These are phyloP conservation scores for Boletus patriciae DNA, from an alignment of 768 basidiomycete genomes.

Conservation along the genomic window DNA sequence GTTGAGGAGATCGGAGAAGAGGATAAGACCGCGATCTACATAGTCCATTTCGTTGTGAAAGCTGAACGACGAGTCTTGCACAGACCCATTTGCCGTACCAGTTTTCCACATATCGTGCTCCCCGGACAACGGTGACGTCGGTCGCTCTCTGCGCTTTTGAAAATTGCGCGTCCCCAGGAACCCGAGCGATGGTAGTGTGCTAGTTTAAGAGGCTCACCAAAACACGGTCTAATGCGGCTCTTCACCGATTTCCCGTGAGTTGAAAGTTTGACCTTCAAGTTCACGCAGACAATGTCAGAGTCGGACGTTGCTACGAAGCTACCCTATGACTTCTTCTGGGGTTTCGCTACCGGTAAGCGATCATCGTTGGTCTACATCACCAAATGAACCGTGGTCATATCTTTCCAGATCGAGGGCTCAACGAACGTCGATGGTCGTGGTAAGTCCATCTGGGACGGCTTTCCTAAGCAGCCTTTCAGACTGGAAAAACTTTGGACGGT, in stretches of 20 bases:
- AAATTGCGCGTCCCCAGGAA: slow-evolving; percentile 32
- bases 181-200: background rate
- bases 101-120: too few species aligned
- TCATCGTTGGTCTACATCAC: background rate
- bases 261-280: background rate
- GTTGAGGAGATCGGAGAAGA: too few species aligned
- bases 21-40: too few species aligned
- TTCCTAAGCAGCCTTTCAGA: slow-evolving; percentile 59
- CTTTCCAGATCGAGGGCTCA: slow-evolving; percentile 67
- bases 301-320: slow-evolving; percentile 43
- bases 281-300: slow-evolving; percentile 21
- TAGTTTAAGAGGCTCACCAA: too few species aligned
- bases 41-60: background rate
- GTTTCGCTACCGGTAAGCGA: slow-evolving; percentile 65
- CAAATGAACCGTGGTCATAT: background rate
- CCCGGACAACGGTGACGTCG: too few species aligned
- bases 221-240: background rate
- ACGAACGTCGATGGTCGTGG: slow-evolving; percentile 58
- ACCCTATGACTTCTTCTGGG: slow-evolving; percentile 64
- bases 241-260: background rate
- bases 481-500: slow-evolving; percentile 70
- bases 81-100: background rate
- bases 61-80: background rate
- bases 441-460: slow-evolving; percentile 75
- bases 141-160: slow-evolving; percentile 28